Evolutionary conservation across 225 moss, liverwort and hornwort species (phyloP).

Genomic region (Marchantia paleacea): DNA sequence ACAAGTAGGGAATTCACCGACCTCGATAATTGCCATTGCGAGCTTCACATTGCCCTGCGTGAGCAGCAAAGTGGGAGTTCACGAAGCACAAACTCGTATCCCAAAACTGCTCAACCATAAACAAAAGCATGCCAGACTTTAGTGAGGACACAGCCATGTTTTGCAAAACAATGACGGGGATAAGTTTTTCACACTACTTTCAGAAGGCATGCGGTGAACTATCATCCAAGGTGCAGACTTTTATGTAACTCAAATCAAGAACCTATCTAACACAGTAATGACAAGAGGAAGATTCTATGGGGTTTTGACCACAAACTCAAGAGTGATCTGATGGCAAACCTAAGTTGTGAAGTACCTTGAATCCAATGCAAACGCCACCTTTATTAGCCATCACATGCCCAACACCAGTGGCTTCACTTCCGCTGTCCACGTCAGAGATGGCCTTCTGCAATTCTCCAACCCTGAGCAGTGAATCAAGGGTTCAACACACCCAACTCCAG

Average conservation of each 20-base stretch:
- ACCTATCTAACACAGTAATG: too few relatives aligned
- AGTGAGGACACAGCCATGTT: too few relatives aligned
- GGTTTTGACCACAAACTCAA: background rate
- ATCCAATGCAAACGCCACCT: conserved; percentile 90
- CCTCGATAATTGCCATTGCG: conserved; percentile 84
- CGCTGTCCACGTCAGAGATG: conserved; percentile 83
- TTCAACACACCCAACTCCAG: conserved; percentile 24
- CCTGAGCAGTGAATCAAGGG: conserved; percentile 25
- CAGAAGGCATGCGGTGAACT: too few relatives aligned
- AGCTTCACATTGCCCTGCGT: conserved; percentile 89
- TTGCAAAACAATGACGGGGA: too few relatives aligned
- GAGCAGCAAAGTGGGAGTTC: conserved; percentile 94
- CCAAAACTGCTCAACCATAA: conserved; percentile 58
- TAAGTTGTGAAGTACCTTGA: conserved; percentile 44
- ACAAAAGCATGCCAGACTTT: background rate
- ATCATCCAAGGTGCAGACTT: too few relatives aligned
- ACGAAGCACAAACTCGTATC: conserved; percentile 99
- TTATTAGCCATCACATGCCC: conserved; percentile 99
- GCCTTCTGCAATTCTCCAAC: conserved; percentile 62
- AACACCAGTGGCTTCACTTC: conserved; percentile 96
- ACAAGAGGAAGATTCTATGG: too few relatives aligned
- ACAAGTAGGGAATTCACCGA: background rate
- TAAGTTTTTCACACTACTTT: too few relatives aligned
- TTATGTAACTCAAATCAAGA: too few relatives aligned
- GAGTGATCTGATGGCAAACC: background rate